Conservation (phyloP, 164 flowering plant genomes). For the Platanus orientalis region DNA sequence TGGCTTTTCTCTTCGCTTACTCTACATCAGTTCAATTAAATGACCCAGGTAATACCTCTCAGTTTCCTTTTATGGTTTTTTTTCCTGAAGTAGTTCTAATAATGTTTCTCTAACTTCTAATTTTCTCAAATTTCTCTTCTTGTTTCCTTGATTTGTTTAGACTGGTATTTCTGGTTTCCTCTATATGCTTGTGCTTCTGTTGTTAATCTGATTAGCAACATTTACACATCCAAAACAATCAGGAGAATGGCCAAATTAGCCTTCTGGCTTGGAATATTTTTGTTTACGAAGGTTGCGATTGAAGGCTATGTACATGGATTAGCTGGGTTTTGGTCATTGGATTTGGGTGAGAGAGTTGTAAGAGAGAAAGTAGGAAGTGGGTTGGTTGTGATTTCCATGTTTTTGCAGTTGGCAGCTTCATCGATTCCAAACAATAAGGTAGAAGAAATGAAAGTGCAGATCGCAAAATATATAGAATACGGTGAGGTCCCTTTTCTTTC, state of each 20-base stretch:
- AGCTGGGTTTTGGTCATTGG: constrained; percentile 56
- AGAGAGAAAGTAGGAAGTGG: constrained; percentile 80
- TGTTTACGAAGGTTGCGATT: constrained; percentile 53
- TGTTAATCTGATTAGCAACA: constrained; percentile 37
- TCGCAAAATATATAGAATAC: too few relatives aligned
- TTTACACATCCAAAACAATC: constrained; percentile 6
- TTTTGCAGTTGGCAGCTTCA: constrained; percentile 41
- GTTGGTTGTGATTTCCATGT: constrained; percentile 53
- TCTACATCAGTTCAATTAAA: constrained; percentile 69
- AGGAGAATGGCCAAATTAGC: constrained; percentile 27
- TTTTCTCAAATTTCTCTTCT: neutral
- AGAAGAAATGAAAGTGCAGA: too few relatives aligned
- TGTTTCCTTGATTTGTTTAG: constrained; percentile 20
- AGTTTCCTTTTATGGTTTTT: too few relatives aligned
- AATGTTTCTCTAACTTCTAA: too few relatives aligned
- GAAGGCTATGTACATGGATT: constrained; percentile 36
- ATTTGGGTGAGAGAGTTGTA: constrained; percentile 53
- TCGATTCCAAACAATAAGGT: too few relatives aligned
- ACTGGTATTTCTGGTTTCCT: constrained; percentile 92
- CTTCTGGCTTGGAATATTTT: constrained; percentile 40
- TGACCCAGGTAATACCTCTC: constrained; percentile 49
- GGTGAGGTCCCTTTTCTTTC: too few relatives aligned
- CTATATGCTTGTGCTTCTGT: constrained; percentile 49
- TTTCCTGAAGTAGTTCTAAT: too few relatives aligned
- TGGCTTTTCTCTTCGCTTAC: constrained; percentile 58